These are phyloP conservation scores for Rubia peregrina DNA, from an alignment of 305 asterid genomes.

Conservation along the genomic window DNA sequence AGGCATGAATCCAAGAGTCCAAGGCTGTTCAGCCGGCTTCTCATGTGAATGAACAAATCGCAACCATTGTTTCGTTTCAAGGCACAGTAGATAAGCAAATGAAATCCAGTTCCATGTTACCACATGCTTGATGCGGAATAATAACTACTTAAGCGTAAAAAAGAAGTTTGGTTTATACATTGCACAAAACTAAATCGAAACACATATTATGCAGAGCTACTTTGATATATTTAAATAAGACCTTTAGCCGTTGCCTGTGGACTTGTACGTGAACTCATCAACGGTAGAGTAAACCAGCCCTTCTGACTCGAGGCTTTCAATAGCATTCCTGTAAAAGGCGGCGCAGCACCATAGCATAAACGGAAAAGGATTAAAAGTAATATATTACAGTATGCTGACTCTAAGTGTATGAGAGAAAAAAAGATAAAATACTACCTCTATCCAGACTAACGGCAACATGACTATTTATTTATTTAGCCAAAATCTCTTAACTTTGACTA, in stretches of 20 bases:
- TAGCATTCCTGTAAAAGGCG: conserved; percentile 45
- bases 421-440: background rate
- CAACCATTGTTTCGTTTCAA: background rate
- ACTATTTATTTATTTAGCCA: background rate
- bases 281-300: conserved; percentile 59
- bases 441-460: background rate
- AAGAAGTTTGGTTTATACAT: background rate
- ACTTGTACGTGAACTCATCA: conserved; percentile 62
- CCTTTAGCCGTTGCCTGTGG: conserved; percentile 53
- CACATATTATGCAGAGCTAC: background rate
- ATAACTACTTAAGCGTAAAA: background rate
- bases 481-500: background rate
- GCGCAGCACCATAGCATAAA: background rate
- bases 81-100: background rate
- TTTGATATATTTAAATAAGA: background rate
- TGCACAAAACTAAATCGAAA: background rate
- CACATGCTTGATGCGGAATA: background rate
- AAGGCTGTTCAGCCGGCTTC: background rate
- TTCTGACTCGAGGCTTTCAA: conserved; percentile 51
- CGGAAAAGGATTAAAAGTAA: background rate
- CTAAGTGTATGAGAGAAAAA: conserved; percentile 11
- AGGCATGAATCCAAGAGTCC: background rate
- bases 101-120: background rate
- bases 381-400: background rate
- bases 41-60: background rate